A percentile compares a stretch with the other conserved stretches of the same genome.
phyloP scores from a whole-genome alignment of 2,329 filamentous ascomycete species.

The Aspergillus brunneoviolaceus region DNA sequence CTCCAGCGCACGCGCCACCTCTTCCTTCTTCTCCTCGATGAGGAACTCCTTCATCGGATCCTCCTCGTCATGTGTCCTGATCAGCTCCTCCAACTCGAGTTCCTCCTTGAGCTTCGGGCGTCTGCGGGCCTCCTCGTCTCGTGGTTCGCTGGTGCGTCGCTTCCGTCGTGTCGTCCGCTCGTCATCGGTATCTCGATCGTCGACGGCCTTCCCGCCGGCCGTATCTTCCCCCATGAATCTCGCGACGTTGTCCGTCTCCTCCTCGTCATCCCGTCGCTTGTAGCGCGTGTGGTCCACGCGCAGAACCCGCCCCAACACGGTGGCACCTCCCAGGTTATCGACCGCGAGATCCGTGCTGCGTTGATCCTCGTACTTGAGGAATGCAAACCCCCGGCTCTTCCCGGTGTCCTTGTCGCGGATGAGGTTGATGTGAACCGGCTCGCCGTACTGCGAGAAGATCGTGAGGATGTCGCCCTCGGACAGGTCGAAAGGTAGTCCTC shows the following conservation, averaged over 20 bases:
- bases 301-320: constrained; percentile 74
- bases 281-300: constrained; percentile 93
- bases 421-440: constrained; percentile 89
- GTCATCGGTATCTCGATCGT: constrained; percentile 40
- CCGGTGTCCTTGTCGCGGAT: constrained; percentile 94
- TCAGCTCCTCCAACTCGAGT: constrained; percentile 70
- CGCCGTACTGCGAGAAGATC: constrained; percentile 95
- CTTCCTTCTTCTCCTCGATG: constrained; percentile 86
- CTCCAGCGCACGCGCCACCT: constrained; percentile 70
- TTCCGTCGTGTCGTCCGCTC: constrained; percentile 35
- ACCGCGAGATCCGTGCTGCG: constrained; percentile 93
- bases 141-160: constrained; percentile 43
- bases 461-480: constrained; percentile 94
- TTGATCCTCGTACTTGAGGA: constrained; percentile 98
- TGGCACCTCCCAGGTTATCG: constrained; percentile 88
- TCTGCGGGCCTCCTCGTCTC: constrained; percentile 45
- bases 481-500: constrained; percentile 86
- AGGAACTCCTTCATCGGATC: constrained; percentile 96
- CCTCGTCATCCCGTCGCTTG: constrained; percentile 74
- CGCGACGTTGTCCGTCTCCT: constrained; percentile 52
- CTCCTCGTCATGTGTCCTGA: constrained; percentile 84
- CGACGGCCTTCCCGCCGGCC: constrained; percentile 20
- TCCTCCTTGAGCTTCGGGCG: constrained; percentile 77
- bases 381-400: constrained; percentile 91
- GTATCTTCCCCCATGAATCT: constrained; percentile 52